phyloP scores from a whole-genome alignment of 176 grass and related monocot genomes.

The Rhipidocladum racemiflorum region DNA sequence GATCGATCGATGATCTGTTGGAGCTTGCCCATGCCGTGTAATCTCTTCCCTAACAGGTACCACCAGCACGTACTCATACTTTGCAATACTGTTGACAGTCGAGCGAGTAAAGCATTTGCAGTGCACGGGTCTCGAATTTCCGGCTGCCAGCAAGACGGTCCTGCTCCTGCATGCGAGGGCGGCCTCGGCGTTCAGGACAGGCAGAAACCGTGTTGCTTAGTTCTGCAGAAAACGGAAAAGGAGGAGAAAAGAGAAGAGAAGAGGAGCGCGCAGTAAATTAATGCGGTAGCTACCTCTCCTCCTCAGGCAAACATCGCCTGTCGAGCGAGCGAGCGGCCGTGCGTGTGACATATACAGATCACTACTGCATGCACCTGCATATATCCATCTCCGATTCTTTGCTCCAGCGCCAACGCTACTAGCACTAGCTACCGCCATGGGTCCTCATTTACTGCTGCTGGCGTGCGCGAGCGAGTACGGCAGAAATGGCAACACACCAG shows the following conservation, averaged over 20 bases:
- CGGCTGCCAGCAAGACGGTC: conserved; percentile 5
- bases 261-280: neutral
- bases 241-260: no score
- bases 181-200: neutral
- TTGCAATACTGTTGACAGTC: neutral
- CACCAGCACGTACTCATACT: neutral
- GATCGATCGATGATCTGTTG: no score
- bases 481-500: neutral
- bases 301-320: neutral
- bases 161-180: neutral
- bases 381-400: neutral
- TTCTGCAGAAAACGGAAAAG: neutral
- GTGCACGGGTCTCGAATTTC: neutral
- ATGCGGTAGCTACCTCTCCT: neutral
- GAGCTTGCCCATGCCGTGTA: neutral
- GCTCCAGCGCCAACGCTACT: neutral
- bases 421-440: neutral
- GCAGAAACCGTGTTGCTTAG: neutral
- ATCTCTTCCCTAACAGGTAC: neutral
- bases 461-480: neutral
- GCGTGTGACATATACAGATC: neutral
- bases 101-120: neutral
- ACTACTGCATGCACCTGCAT: neutral
- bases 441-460: neutral
- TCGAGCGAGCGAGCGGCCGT: neutral